Evolutionary conservation across 2,329 filamentous ascomycete genomes (phyloP), one percentile per base, ranked within the genome.

Genomic region (Clarireedia hainanense): DNA sequence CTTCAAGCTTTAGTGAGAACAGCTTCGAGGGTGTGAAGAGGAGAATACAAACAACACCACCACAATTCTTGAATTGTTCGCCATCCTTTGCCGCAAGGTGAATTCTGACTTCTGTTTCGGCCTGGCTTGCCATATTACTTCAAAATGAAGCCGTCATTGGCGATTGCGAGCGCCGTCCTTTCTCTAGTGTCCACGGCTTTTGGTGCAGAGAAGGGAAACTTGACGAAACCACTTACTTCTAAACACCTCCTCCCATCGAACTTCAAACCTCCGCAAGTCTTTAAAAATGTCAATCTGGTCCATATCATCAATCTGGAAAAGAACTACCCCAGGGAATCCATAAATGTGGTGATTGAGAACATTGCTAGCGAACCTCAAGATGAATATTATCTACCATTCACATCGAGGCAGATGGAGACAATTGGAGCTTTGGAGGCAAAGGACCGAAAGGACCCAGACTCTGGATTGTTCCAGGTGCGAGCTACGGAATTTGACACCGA

Each of bases 291-390:
- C 72, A 97, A 99, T 71, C 74, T 97, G 30, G 87, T 97, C 51
- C 88, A 94, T 67, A 85, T 88, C 61, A 86, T 95, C 68, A 96
- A 95, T 63, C 74, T 96, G 57, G 92, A 97, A 74, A 97, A 96
- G 78, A 88, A 84, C 64, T 97, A 94, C 68, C 84, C 85, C 55
- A 86, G 91, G 69, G 92, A 97, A 73, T 87, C 85, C 14, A 83
- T 96, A 78, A 96, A 97, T 74, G 86, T 96, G n/a, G 79, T 95
- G 51, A 83, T 99, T 61, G 88, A 96, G 76, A 99, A 99, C 71
- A 78, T 88, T 63, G 89, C 86, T 67, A 79, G 80, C 59, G 76
- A 85, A 63, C 80, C 91, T 17, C 91, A 97, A 70, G 82, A 84
- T 70, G 87, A 95, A 72, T 99, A 99, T 79, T 97, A 86, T 72